These are phyloP conservation scores for Coniochaeta ligniaria DNA, from an alignment of 2,329 filamentous ascomycete species.

Conservation along the genomic window DNA sequence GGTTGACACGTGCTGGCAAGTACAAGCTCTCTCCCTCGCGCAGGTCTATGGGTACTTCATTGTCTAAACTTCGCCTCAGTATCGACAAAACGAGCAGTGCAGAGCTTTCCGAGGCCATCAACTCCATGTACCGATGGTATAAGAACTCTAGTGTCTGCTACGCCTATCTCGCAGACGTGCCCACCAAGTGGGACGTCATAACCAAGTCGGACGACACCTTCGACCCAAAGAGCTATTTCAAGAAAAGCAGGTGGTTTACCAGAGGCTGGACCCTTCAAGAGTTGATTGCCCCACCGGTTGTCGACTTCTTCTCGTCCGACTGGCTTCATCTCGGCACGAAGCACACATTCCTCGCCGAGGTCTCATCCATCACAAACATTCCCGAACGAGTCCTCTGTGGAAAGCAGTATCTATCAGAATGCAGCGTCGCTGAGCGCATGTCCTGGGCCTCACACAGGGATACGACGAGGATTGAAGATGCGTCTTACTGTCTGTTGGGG, in stretches of 20 bases:
- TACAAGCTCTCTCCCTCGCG: too few species aligned
- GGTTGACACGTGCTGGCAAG: conserved; percentile 9
- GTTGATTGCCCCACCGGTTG: not conserved
- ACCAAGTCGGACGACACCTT: too few species aligned
- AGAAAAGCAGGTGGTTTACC: not conserved
- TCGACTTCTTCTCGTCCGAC: not conserved
- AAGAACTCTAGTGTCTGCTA: not conserved
- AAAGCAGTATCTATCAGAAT: not conserved
- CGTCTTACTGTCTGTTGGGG: conserved; percentile 7
- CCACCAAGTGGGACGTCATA: not conserved
- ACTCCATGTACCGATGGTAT: not conserved
- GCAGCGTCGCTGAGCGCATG: conserved; percentile 45
- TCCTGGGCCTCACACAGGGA: conserved; percentile 48
- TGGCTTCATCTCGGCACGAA: not conserved
- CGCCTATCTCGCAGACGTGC: not conserved
- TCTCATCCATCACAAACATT: not conserved
- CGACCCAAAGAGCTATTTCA: too few species aligned
- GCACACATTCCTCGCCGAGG: not conserved
- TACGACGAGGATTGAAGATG: conserved; percentile 25
- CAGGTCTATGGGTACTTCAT: too few species aligned
- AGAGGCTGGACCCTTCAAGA: not conserved
- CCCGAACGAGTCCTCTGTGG: not conserved
- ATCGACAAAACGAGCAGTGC: not conserved
- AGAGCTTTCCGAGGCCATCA: not conserved
- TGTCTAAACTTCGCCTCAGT: too few species aligned